These are phyloP conservation scores for Leccinum barrowsii DNA, from an alignment of 768 basidiomycete species.

Conservation along the genomic window DNA sequence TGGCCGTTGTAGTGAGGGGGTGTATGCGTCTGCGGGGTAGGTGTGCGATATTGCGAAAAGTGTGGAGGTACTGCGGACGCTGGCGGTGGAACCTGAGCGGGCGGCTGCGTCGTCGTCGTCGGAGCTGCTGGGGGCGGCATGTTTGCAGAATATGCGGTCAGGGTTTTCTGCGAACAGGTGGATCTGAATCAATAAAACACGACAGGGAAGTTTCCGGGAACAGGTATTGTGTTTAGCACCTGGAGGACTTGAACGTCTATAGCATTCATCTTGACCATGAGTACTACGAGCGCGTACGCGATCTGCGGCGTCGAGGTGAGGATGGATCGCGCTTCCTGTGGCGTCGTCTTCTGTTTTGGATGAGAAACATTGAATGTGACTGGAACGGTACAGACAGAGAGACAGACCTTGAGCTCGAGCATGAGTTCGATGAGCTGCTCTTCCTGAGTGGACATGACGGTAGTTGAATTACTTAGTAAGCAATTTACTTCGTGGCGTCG, in stretches of 20 bases:
- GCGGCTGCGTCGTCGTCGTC: constrained; percentile 15
- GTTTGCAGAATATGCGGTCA: constrained; percentile 47
- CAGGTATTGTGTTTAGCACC: constrained; percentile 33
- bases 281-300: constrained; percentile 68
- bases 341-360: constrained; percentile 63
- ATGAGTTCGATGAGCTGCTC: constrained; percentile 75
- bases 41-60: constrained; percentile 32
- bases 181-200: background rate
- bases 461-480: too few species aligned
- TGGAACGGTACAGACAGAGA: background rate
- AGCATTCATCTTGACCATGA: constrained; percentile 77
- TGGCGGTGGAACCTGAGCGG: constrained; percentile 23
- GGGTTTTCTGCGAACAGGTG: constrained; percentile 47
- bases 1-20: constrained; percentile 30
- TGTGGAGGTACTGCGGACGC: constrained; percentile 49
- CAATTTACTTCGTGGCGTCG: too few species aligned
- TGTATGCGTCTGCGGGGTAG: constrained; percentile 32
- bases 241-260: constrained; percentile 74
- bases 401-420: constrained; percentile 59
- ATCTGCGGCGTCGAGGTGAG: constrained; percentile 73
- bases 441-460: constrained; percentile 51
- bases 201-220: too few species aligned
- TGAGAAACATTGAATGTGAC: constrained; percentile 2
- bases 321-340: constrained; percentile 63
- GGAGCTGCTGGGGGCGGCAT: constrained; percentile 17